These are phyloP conservation scores for Acacia acuminata DNA, from an alignment of 306 rosid genomes.

Conservation along the genomic window DNA sequence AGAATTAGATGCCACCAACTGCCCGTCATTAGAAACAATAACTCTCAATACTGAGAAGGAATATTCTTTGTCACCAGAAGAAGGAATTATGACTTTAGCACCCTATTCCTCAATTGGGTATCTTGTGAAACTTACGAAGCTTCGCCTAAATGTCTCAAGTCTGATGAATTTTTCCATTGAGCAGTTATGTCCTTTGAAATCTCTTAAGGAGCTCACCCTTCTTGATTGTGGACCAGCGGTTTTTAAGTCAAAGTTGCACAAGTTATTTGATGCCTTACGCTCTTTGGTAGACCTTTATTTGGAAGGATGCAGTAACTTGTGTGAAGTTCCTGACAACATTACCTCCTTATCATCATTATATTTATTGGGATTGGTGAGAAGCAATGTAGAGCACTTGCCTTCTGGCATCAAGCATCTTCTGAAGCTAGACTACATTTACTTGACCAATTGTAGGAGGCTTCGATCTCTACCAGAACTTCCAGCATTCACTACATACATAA, in stretches of 20 bases:
- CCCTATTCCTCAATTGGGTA: background rate
- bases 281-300: background rate
- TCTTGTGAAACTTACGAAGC: slow-evolving; percentile 11
- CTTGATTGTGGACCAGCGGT: background rate
- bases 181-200: slow-evolving; percentile 9
- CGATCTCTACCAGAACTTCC: slow-evolving; percentile 10
- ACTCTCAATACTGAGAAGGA: background rate
- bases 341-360: background rate
- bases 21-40: background rate
- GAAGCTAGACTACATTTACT: background rate
- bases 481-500: too few species aligned
- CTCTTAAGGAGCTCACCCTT: slow-evolving; percentile 12
- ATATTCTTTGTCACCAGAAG: background rate
- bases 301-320: background rate
- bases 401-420: background rate
- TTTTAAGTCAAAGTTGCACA: slow-evolving; percentile 7
- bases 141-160: background rate
- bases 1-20: slow-evolving; percentile 1
- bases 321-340: slow-evolving; percentile 11
- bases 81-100: background rate
- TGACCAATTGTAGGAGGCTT: slow-evolving; percentile 5
- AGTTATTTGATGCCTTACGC: background rate
- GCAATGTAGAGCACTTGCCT: slow-evolving; percentile 7
- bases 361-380: background rate
- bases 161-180: slow-evolving; percentile 10